A percentile compares a stretch with the other conserved stretches of the same genome.
Conservation (phyloP, 257 asterid genomes). For the Jaltomata sinuosa region DNA sequence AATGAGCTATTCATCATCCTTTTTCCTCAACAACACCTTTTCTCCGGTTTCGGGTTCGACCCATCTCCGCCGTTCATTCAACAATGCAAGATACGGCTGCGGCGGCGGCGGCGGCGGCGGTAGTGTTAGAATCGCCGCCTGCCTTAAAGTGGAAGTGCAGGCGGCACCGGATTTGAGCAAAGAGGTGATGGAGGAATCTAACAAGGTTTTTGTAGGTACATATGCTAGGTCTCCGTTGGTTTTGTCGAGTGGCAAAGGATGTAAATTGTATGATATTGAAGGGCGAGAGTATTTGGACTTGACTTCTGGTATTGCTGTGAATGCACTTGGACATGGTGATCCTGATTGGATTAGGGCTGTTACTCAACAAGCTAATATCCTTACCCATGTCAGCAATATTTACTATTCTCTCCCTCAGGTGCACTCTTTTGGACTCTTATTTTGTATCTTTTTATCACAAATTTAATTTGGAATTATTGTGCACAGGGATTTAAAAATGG, state of each 20-base stretch:
- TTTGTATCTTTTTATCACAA: background rate
- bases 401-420: slow-evolving; percentile 79
- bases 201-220: slow-evolving; percentile 62
- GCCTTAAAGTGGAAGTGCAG: slow-evolving; percentile 44
- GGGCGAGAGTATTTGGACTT: slow-evolving; percentile 87
- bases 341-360: slow-evolving; percentile 76
- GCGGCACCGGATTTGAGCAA: slow-evolving; percentile 16
- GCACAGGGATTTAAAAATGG: background rate
- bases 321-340: slow-evolving; percentile 90
- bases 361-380: slow-evolving; percentile 48
- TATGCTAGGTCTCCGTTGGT: slow-evolving; percentile 77
- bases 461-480: background rate
- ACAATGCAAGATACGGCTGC: background rate
- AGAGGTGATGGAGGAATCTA: slow-evolving; percentile 65
- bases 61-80: slow-evolving; percentile 16
- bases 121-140: slow-evolving; percentile 12
- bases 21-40: slow-evolving; percentile 19
- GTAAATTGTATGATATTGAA: slow-evolving; percentile 71
- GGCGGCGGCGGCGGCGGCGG: background rate
- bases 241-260: slow-evolving; percentile 67
- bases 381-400: slow-evolving; percentile 77
- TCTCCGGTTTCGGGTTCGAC: slow-evolving; percentile 4
- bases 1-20: slow-evolving; percentile 28
- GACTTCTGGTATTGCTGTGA: slow-evolving; percentile 83
- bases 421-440: background rate